Conservation (phyloP, 768 basidiomycete genomes). For the Agaricus subrufescens region DNA sequence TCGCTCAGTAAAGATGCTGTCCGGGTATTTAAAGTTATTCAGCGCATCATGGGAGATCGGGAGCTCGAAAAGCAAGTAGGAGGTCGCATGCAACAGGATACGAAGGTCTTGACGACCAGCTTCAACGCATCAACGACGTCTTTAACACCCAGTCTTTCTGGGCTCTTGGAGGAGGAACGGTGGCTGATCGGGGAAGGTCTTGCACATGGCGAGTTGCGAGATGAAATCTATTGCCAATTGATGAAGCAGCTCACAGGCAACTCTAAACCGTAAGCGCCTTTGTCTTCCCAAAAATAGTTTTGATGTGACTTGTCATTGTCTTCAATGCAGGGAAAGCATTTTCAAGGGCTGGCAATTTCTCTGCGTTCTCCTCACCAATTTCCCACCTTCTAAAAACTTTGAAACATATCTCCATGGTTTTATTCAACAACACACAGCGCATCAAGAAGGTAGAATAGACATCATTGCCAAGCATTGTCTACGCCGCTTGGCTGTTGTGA, state of each 20-base stretch:
- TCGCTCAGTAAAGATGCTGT: constrained; percentile 72
- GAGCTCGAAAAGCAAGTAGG: constrained; percentile 63
- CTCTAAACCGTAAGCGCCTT: constrained; percentile 59
- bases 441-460: constrained; percentile 75
- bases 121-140: constrained; percentile 46
- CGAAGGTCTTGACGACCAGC: constrained; percentile 35
- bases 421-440: constrained; percentile 61
- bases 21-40: constrained; percentile 83
- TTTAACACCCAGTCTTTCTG: constrained; percentile 27
- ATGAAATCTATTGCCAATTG: constrained; percentile 90
- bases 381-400: constrained; percentile 92
- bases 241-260: constrained; percentile 90
- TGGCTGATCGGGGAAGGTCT: constrained; percentile 84
- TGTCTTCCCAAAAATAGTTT: neutral
- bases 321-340: constrained; percentile 58
- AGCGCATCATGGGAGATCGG: constrained; percentile 91
- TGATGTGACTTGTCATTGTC: constrained; percentile 2
- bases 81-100: constrained; percentile 41
- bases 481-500: constrained; percentile 68
- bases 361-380: constrained; percentile 86
- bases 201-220: constrained; percentile 76
- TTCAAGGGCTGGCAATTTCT: constrained; percentile 94
- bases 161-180: constrained; percentile 76
- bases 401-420: constrained; percentile 81
- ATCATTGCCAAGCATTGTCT: constrained; percentile 90